Base-by-base conservation (phyloP, 257 asterid species). In the Solanum stenotomum region DNA sequence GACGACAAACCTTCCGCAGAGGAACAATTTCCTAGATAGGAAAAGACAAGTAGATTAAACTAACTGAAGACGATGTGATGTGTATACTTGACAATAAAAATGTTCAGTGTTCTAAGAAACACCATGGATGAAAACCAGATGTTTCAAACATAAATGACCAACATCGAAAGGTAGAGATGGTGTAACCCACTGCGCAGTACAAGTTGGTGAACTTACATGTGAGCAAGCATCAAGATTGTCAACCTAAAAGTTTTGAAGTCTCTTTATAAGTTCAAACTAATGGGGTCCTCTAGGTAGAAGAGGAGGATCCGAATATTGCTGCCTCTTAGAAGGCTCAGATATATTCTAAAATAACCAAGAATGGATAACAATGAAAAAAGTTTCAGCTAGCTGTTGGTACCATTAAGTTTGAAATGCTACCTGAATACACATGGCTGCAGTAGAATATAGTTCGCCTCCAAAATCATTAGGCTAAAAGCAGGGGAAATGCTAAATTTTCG, bases 21-120 rank as follows among this genome's bases (percentile, higher is more conserved):
- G 96, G 94, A 77, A 96, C 99, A 89, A 96, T 95, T 92, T 96
- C 99, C 98, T 96, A 63, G 56, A 81, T 29, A 81, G 8, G 75
- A 71, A 16, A 63, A 9, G 85, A 16, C 85, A 27, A 27, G 29
- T 42, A 8, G 35, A 25, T 46, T 27, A 81, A 25, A 25, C 84
- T 16, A 77, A 40, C 59, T 23, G 8, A 77, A 77, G 34, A 77
- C 25, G 23, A 78, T 42, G 56, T 14, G 38, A 44, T 44, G 63
- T 13, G 33, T 25, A 12, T 77, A 56, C 23, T 77, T 77, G 63
- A 78, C 35, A 27, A 27, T 76, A 37, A 76, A 23, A 76, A 35
- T 22, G 22, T 35, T 37, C 59, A 34, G 29, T 23, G 38, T 81
- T 44, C 68, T 25, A 81, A 16, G 16, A 25, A 79, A 44, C 83